Percentiles rank a stretch among this genome's conserved stretches.
Evolutionary conservation across 176 grass and related monocot species (phyloP).

Genomic region (Oryza officinalis): DNA sequence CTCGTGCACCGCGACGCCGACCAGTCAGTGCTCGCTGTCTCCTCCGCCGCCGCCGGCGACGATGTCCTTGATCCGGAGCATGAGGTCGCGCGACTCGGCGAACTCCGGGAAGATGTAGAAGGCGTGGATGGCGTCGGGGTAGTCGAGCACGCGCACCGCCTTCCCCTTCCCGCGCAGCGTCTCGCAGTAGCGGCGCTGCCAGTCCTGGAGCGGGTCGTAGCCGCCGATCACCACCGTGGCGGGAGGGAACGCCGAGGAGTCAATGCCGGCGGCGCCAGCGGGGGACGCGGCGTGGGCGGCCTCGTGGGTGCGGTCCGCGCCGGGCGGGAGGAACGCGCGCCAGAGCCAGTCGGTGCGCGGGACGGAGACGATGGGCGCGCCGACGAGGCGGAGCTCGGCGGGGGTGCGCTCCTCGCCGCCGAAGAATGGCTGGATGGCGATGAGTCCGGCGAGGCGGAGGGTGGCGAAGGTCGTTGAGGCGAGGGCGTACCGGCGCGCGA

Average conservation of each 20-base stretch:
- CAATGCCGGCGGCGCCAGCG: not conserved
- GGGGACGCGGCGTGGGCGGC: slow-evolving; percentile 8
- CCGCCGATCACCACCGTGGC: slow-evolving; percentile 66
- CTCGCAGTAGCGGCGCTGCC: slow-evolving; percentile 68
- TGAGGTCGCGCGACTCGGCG: slow-evolving; percentile 41
- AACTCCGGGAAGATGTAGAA: slow-evolving; percentile 87
- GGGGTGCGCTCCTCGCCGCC: slow-evolving; percentile 77
- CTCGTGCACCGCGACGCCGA: not conserved
- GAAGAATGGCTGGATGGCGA: slow-evolving; percentile 88
- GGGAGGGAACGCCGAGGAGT: slow-evolving; percentile 42
- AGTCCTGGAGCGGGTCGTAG: slow-evolving; percentile 79
- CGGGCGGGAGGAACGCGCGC: slow-evolving; percentile 80
- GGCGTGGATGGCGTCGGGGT: slow-evolving; percentile 74
- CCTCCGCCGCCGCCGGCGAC: slow-evolving; percentile 19
- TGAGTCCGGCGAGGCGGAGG: slow-evolving; percentile 47
- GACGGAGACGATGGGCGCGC: slow-evolving; percentile 56
- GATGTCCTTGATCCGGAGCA: slow-evolving; percentile 60
- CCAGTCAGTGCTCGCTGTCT: not conserved
- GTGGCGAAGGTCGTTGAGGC: not conserved
- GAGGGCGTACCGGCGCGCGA: slow-evolving; percentile 60
- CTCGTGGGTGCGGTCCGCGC: slow-evolving; percentile 57
- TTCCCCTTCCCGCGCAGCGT: slow-evolving; percentile 41
- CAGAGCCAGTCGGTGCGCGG: slow-evolving; percentile 78
- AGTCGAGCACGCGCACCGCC: slow-evolving; percentile 55
- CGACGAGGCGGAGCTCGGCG: slow-evolving; percentile 55